Evolutionary conservation across 2,329 filamentous ascomycete species (phyloP), one percentile per base, ranked within the genome.

Genomic region (Diplodia scrobiculata): DNA sequence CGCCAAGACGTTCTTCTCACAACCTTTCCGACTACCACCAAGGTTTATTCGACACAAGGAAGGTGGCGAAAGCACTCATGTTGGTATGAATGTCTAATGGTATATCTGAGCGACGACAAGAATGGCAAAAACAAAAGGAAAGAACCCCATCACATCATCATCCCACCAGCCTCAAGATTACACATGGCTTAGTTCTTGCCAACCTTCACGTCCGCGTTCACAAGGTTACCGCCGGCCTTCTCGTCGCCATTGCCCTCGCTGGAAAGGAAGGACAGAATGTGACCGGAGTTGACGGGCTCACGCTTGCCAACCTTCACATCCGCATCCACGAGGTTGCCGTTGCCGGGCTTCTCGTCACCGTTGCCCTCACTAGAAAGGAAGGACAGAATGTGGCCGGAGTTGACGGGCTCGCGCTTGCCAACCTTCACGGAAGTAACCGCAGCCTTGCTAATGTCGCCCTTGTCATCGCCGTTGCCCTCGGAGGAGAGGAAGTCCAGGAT

Each of bases 381-480:
- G 9, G n/a, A 19, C 2, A 62, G 45, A 1, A 50, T 36, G n/a
- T 45, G 41, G 19, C 32, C 58, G 1, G 38, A 14, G 27, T 62
- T 62, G 58, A 47, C 38, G 13, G 58, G 41, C 17, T 62, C 58
- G 4, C 45, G 27, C 58, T 45, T 58, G 48, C 19, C 19, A 19
- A 45, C 41, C 41, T n/a, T 45, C 17, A 45, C 41, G 11, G 41
- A 45, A 13, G 41, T 45, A 19, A 45, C 41, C 17, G 41, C 41
- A 7, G 41, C 41, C 41, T 45, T 45, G 41, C 41, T 45, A 10
- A 45, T 45, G 41, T 45, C 41, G 41, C 41, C 41, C 41, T 45
- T 45, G 2, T 45, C 41, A n/a, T 45, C 41, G n/a, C 41, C 41
- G 41, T 45, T 45, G n/a, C 41, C 41, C 41, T 45, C 41, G n/a